These are phyloP conservation scores for Dothideomycetes sp. DNA, from an alignment of 2,329 filamentous ascomycete genomes.

Conservation along the genomic window DNA sequence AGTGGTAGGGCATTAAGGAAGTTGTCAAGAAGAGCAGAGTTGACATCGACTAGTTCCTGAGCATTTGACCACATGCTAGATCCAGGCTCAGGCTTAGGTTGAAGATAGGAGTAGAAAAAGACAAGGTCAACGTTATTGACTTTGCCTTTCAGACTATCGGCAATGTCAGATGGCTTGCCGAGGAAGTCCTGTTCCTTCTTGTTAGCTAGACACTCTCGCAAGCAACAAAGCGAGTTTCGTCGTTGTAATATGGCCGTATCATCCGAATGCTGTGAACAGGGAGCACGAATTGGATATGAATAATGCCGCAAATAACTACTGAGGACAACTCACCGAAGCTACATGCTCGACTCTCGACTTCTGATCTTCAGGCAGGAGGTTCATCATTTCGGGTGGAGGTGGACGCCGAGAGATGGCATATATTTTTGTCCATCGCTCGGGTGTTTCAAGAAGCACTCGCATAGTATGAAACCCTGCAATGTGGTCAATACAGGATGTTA, in stretches of 20 bases:
- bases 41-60: conserved; percentile 39
- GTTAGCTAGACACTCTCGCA: no score
- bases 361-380: conserved; percentile 21
- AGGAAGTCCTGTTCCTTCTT: conserved; percentile 32
- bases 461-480: conserved; percentile 43
- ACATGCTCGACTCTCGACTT: conserved; percentile 18
- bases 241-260: no score
- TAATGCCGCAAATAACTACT: no score
- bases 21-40: conserved; percentile 37
- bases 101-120: conserved; percentile 47
- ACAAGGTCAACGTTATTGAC: conserved; percentile 28
- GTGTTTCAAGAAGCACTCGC: conserved; percentile 35
- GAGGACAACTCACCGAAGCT: no score
- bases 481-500: no score
- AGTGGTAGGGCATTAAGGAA: conserved; percentile 35
- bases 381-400: conserved; percentile 27
- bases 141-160: conserved; percentile 17
- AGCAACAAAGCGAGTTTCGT: no score
- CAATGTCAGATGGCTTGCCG: conserved; percentile 19
- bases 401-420: conserved; percentile 38
- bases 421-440: conserved; percentile 41
- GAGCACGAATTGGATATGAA: no score
- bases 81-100: no score
- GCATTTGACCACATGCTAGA: no score
- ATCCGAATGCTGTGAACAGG: no score